Percentiles rank a stretch among this genome's conserved stretches.
Conservation (phyloP, 2,329 filamentous ascomycete species). For the Fusarium nisikadoi region DNA sequence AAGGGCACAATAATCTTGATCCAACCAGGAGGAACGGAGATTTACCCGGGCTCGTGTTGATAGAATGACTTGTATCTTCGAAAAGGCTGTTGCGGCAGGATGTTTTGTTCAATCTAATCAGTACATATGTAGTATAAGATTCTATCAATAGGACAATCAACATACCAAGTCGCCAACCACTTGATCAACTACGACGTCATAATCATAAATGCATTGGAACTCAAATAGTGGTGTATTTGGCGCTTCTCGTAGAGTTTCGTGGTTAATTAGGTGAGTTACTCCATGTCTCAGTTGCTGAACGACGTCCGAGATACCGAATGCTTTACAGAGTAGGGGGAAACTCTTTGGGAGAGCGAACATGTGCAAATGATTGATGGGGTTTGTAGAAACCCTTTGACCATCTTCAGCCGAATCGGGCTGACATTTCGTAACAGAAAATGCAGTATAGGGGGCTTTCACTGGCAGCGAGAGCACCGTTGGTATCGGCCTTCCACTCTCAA, state of each 20-base stretch:
- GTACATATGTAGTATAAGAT: neutral
- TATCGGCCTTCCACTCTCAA: neutral
- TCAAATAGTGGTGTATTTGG: neutral
- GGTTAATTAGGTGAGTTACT: accelerated
- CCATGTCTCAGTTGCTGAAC: neutral
- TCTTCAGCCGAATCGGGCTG: accelerated
- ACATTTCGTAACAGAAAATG: neutral
- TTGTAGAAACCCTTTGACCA: accelerated
- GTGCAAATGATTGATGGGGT: accelerated
- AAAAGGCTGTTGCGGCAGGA: neutral
- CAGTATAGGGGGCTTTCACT: neutral
- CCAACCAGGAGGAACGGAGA: neutral
- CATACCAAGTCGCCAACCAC: neutral
- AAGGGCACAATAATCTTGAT: neutral
- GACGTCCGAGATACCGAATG: neutral
- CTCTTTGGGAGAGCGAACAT: accelerated
- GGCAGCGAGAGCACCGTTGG: neutral
- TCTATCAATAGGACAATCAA: accelerated
- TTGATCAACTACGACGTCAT: neutral
- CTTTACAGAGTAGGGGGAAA: neutral
- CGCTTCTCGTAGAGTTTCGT: neutral
- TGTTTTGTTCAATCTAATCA: neutral
- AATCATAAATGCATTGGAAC: accelerated
- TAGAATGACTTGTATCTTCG: neutral
- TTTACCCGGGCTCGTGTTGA: neutral